These are phyloP conservation scores for Diaporthe citrichinensis DNA, from an alignment of 2,329 filamentous ascomycete species.

Conservation along the genomic window DNA sequence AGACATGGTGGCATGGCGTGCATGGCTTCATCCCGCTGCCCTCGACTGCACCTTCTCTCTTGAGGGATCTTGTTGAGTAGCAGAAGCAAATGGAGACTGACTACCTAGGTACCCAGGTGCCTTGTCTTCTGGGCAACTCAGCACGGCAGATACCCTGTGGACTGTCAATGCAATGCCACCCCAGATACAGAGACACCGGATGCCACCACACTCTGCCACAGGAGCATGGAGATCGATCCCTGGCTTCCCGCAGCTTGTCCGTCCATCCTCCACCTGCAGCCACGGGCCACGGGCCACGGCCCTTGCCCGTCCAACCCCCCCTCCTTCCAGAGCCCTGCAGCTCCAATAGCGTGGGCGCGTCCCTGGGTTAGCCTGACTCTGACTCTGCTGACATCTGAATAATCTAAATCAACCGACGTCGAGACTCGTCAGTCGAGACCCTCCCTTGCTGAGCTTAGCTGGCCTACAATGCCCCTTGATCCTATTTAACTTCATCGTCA, in stretches of 20 bases:
- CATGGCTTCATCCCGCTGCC: neutral
- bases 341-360: conserved; percentile 32
- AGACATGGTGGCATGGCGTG: neutral
- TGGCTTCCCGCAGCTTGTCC: conserved; percentile 15
- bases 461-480: conserved; percentile 30
- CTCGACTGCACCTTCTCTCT: neutral
- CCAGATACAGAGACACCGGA: neutral
- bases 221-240: neutral
- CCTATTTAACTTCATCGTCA: conserved; percentile 35
- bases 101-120: neutral
- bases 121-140: neutral
- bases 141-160: too few relatives aligned
- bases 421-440: conserved; percentile 32
- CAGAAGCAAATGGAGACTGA: neutral
- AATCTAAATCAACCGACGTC: conserved; percentile 33
- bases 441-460: conserved; percentile 35
- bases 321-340: conserved; percentile 9
- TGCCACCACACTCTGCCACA: conserved; percentile 6
- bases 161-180: conserved; percentile 6
- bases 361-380: conserved; percentile 32
- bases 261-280: conserved; percentile 2
- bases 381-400: conserved; percentile 35
- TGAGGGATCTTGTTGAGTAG: neutral
- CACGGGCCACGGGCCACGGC: neutral
- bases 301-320: neutral